phyloP scores from a whole-genome alignment of 169 alveolate species.

The Perkinsus marinus region DNA sequence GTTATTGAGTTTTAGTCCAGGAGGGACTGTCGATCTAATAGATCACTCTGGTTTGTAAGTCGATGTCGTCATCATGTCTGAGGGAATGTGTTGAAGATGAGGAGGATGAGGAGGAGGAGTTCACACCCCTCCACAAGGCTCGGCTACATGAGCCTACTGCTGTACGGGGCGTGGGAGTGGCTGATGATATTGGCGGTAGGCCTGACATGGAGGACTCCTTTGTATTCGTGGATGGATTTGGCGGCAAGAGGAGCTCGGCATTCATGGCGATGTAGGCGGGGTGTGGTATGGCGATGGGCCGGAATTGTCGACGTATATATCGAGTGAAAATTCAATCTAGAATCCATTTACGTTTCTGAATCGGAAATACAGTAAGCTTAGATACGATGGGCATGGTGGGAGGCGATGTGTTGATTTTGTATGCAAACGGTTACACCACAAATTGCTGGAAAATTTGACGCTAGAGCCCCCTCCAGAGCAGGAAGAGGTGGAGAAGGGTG shows the following conservation, averaged over 20 bases:
- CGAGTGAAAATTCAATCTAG: too few relatives aligned
- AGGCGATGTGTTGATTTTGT: background rate
- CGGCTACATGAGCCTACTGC: background rate
- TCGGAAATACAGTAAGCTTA: too few relatives aligned
- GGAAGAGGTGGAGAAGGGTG: background rate
- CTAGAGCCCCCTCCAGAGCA: background rate
- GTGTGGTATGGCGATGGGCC: too few relatives aligned
- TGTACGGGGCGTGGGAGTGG: background rate
- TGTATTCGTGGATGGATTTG: background rate
- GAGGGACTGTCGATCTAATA: background rate
- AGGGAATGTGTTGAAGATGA: background rate
- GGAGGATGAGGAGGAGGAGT: background rate
- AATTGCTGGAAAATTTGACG: background rate
- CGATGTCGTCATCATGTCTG: background rate
- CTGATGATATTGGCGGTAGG: background rate
- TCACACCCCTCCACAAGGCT: background rate
- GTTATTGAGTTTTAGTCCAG: too few relatives aligned
- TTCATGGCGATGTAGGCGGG: background rate
- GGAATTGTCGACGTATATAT: too few relatives aligned
- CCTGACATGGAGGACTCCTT: background rate
- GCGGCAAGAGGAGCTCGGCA: background rate
- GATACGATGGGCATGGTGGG: background rate
- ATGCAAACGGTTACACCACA: background rate
- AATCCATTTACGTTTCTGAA: too few relatives aligned
- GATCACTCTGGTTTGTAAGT: background rate